Evolutionary conservation across 257 asterid species (phyloP).

Genomic region (Mitragyna speciosa): DNA sequence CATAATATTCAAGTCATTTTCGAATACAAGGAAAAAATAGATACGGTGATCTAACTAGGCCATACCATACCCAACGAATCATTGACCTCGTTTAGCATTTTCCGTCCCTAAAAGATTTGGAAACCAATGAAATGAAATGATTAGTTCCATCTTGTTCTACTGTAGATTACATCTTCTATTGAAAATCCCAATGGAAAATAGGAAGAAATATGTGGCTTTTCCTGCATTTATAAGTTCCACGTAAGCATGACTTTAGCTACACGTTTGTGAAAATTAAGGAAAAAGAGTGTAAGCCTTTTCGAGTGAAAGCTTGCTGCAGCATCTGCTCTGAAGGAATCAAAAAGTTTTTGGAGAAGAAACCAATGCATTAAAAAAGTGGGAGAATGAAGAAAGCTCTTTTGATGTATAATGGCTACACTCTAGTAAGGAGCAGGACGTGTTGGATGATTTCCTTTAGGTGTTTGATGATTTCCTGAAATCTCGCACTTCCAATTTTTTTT

Average conservation of each 20-base stretch:
- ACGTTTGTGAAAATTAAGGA: constrained; percentile 53
- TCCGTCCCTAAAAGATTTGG: neutral
- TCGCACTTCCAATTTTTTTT: constrained; percentile 38
- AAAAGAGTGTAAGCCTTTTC: constrained; percentile 34
- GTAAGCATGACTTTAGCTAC: constrained; percentile 54
- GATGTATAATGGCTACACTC: neutral
- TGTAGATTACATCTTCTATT: constrained; percentile 12
- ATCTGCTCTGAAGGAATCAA: constrained; percentile 36
- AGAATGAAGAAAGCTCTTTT: constrained; percentile 15
- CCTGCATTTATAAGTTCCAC: constrained; percentile 25
- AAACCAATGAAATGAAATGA: constrained; percentile 25
- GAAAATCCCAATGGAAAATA: constrained; percentile 49
- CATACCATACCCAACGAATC: neutral
- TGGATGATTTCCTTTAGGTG: constrained; percentile 18
- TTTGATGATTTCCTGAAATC: constrained; percentile 50
- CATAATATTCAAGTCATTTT: neutral
- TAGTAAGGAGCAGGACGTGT: neutral
- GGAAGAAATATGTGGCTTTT: constrained; percentile 8
- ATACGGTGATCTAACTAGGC: neutral
- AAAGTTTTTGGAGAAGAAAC: constrained; percentile 19
- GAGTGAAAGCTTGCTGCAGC: constrained; percentile 16
- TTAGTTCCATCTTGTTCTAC: constrained; percentile 23
- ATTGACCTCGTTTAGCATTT: neutral
- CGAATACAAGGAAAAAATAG: neutral
- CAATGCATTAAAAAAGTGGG: constrained; percentile 19